These are phyloP conservation scores for Penicillium nordicum DNA, from an alignment of 2,329 filamentous ascomycete species.

Conservation along the genomic window DNA sequence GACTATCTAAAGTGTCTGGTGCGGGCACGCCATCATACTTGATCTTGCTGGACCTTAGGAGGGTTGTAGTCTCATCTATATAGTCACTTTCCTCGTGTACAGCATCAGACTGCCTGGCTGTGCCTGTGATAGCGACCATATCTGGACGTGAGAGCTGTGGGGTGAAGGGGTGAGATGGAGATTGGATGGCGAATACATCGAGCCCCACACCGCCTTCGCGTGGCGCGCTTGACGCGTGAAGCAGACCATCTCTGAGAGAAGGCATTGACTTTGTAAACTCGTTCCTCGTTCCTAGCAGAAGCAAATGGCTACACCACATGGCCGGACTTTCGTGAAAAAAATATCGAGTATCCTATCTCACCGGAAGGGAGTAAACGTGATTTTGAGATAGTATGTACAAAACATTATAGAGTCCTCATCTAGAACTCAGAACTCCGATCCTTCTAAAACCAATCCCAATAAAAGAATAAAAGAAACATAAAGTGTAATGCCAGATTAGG, in stretches of 20 bases:
- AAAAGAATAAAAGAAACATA: not conserved
- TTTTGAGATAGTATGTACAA: slow-evolving; percentile 1
- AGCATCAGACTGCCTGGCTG: not conserved
- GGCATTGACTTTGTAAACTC: not conserved
- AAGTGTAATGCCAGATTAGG: not conserved
- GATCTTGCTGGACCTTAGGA: slow-evolving; percentile 6
- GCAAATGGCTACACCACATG: slow-evolving; percentile 8
- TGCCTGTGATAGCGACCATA: not conserved
- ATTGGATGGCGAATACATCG: not conserved
- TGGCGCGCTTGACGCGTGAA: not conserved
- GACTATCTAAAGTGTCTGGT: not conserved
- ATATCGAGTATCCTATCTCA: not conserved
- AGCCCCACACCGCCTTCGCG: not conserved
- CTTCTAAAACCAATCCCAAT: not conserved
- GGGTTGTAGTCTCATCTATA: slow-evolving; percentile 17
- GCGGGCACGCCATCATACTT: not conserved
- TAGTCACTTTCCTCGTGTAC: not conserved
- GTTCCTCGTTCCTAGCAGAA: not conserved
- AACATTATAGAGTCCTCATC: not conserved
- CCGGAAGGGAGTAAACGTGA: not conserved
- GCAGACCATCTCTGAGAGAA: not conserved
- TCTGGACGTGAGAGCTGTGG: not conserved
- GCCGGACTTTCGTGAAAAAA: slow-evolving; percentile 2
- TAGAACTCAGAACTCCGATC: slow-evolving; percentile 3
- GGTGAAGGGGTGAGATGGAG: not conserved